These are phyloP conservation scores for Scleroderma bovista DNA, from an alignment of 768 basidiomycete genomes.

Conservation along the genomic window DNA sequence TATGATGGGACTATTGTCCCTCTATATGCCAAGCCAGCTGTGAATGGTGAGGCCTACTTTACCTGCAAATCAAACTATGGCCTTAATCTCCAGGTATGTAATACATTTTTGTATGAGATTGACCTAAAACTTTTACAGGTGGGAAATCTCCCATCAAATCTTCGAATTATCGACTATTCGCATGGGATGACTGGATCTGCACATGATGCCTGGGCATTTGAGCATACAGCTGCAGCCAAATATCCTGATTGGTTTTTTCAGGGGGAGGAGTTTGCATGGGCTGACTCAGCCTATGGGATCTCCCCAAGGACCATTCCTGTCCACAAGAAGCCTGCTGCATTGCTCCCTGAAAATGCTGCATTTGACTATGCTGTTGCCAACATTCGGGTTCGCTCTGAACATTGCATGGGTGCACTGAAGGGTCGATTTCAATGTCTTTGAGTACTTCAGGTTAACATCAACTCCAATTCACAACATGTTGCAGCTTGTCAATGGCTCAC, in stretches of 20 bases:
- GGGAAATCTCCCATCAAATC: constrained; percentile 25
- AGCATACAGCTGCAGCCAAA: constrained; percentile 22
- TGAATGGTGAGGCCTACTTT: constrained; percentile 32
- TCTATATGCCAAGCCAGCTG: constrained; percentile 22
- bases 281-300: constrained; percentile 23
- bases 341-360: constrained; percentile 18
- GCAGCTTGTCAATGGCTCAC: constrained; percentile 26
- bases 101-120: background rate
- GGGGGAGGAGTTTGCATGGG: constrained; percentile 20
- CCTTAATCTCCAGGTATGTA: constrained; percentile 24
- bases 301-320: constrained; percentile 25
- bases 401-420: constrained; percentile 34
- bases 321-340: constrained; percentile 27
- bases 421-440: constrained; percentile 30
- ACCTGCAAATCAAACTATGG: constrained; percentile 33
- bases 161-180: constrained; percentile 28
- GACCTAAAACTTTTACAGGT: constrained; percentile 19
- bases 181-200: constrained; percentile 31
- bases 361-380: constrained; percentile 24
- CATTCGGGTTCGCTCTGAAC: constrained; percentile 31
- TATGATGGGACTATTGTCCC: constrained; percentile 33
- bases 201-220: constrained; percentile 32
- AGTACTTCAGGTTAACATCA: constrained; percentile 26
- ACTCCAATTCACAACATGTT: constrained; percentile 22
- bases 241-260: constrained; percentile 21